phyloP scores from a whole-genome alignment of 345 rosid genomes.

The Stellera chamaejasme region DNA sequence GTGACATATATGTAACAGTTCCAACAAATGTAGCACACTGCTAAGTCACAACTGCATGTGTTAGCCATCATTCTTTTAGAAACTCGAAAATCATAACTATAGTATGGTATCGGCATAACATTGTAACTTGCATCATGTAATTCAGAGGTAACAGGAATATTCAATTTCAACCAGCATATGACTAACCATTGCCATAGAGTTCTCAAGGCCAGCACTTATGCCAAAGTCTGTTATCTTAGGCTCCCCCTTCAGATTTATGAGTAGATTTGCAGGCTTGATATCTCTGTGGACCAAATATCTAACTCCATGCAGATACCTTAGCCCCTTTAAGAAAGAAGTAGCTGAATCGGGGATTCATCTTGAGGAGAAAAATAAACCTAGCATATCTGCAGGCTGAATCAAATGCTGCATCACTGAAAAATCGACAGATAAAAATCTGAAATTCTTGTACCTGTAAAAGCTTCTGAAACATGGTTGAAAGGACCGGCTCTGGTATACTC shows the following conservation, averaged over 20 bases:
- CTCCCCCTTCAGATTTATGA: constrained; percentile 86
- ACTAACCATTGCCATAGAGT: constrained; percentile 92
- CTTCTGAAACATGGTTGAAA: constrained; percentile 81
- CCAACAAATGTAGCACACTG: constrained; percentile 99
- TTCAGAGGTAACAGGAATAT: not conserved
- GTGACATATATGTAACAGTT: constrained; percentile 99
- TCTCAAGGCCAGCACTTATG: constrained; percentile 94
- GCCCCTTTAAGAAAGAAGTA: constrained; percentile 40
- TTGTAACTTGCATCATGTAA: constrained; percentile 4
- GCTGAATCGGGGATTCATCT: constrained; percentile 4
- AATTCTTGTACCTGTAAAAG: constrained; percentile 55
- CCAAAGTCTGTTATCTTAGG: constrained; percentile 98
- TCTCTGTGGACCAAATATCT: constrained; percentile 95
- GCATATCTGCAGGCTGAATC: not conserved
- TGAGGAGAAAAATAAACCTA: constrained; percentile 5
- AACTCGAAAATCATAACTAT: constrained; percentile 4
- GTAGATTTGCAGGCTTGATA: constrained; percentile 95
- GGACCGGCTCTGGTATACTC: constrained; percentile 78
- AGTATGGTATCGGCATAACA: not conserved
- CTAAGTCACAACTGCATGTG: constrained; percentile 12
- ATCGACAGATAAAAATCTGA: constrained; percentile 5
- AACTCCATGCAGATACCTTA: constrained; percentile 83
- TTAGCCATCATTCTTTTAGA: constrained; percentile 11
- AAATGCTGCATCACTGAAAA: constrained; percentile 8
- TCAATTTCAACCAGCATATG: not conserved